Base-by-base conservation (phyloP, 257 asterid genomes). In the Nyctanthes arbortristis region DNA sequence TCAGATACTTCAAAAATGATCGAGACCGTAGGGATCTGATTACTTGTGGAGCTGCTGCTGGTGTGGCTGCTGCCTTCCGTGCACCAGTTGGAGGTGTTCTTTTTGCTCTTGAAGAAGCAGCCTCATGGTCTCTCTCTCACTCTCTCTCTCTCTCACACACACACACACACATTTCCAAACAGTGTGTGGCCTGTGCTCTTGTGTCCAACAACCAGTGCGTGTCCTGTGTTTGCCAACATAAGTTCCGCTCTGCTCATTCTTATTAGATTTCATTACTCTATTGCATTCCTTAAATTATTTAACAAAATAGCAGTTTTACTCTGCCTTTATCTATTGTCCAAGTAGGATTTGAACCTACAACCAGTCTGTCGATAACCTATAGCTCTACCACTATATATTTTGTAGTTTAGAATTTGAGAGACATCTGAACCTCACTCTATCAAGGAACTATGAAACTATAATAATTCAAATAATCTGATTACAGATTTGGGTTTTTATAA, bases 31-130 rank as follows among this genome's bases (percentile, higher is more conserved):
- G 97, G 84, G 99, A 93, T 74, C 80, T 93, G 86, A 93, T 93
- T 78, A 93, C 99, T 55, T 93, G 96, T 75, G 99, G 97, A 35
- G 96, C 97, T 20, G 97, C 97, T 71, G 97, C 96, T 78, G 99
- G 99, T 78, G 99, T 93, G 40, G 97, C 99, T 55, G 99, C 97
- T 75, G 97, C 99, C 73, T 93, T 93, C 74, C 97, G 97, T 24
- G 96, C 99, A 67, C 99, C 99, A 56, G 96, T 93, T 69, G 99
- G 97, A 61, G 99, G 99, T 11, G 99, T 93, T 58, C 99, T 91
- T 77, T 93, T 93, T 72, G 96, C 96, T 47, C 96, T 93, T 45
- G 99, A 93, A 89, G 99, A 93, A 91, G 99, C 95, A 67, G 97
- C 99, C 71, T 91, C 99, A 43, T 93, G 99, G 96, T 91, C 74